phyloP scores from a whole-genome alignment of 352 stramenopile genomes.

The Globisporangium megalacanthum region DNA sequence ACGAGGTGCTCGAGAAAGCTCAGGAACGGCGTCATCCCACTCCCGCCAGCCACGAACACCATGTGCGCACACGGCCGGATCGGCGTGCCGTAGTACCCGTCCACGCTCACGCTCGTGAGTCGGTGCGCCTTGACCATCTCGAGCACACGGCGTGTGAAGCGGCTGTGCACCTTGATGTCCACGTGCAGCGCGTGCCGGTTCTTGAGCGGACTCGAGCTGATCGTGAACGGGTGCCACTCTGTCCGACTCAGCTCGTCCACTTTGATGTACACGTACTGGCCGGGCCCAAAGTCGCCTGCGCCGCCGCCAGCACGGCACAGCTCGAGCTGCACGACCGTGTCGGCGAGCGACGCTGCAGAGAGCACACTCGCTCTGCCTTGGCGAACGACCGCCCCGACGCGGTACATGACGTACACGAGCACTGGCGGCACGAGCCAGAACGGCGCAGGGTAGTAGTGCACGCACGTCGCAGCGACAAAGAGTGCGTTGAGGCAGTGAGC shows the following conservation, averaged over 20 bases:
- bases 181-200: constrained; percentile 38
- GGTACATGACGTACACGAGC: constrained; percentile 59
- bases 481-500: constrained; percentile 47
- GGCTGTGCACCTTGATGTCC: constrained; percentile 56
- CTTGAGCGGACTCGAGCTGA: constrained; percentile 55
- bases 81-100: constrained; percentile 65
- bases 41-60: constrained; percentile 65
- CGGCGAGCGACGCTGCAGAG: constrained; percentile 28
- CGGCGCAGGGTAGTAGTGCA: constrained; percentile 63
- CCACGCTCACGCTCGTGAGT: constrained; percentile 41
- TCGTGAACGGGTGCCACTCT: constrained; percentile 73
- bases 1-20: constrained; percentile 53
- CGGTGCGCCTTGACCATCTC: constrained; percentile 35
- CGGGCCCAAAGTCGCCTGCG: constrained; percentile 32
- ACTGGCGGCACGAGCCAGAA: constrained; percentile 56
- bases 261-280: constrained; percentile 74
- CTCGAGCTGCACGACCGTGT: constrained; percentile 55
- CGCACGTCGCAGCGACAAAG: constrained; percentile 37
- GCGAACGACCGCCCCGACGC: constrained; percentile 36
- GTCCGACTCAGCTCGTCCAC: constrained; percentile 39
- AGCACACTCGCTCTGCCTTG: constrained; percentile 38
- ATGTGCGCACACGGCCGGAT: constrained; percentile 44
- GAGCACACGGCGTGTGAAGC: constrained; percentile 48
- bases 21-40: constrained; percentile 70
- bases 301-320: constrained; percentile 21